Percentiles rank a stretch among this genome's conserved stretches.
These are phyloP conservation scores for Alternaria triticina DNA, from an alignment of 2,329 filamentous ascomycete species.

Conservation along the genomic window DNA sequence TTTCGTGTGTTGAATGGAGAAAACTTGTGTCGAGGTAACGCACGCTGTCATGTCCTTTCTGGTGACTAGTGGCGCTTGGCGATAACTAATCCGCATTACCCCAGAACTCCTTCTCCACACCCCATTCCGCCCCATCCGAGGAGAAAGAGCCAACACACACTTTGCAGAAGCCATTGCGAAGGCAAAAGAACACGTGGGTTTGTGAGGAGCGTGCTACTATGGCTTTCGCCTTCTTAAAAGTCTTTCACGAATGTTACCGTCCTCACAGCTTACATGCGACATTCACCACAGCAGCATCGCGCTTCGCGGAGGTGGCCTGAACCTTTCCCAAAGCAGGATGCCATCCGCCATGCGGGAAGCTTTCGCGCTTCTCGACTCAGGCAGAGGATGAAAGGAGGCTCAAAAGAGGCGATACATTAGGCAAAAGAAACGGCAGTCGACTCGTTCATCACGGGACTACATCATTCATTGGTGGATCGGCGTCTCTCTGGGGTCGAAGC, in stretches of 20 bases:
- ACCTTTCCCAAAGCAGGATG: constrained; percentile 9
- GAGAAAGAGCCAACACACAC: not conserved
- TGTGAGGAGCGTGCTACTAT: no score
- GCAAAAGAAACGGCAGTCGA: constrained; percentile 8
- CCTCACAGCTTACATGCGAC: not conserved
- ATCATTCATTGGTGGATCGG: constrained; percentile 16
- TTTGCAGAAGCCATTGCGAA: not conserved
- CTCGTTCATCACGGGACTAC: constrained; percentile 3
- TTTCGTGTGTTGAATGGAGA: not conserved
- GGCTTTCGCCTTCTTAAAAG: no score
- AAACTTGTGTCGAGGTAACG: not conserved
- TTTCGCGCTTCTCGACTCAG: constrained; percentile 1
- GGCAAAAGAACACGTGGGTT: not conserved
- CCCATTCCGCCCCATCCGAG: not conserved
- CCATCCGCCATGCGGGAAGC: constrained; percentile 5
- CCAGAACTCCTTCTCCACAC: constrained; percentile 14
- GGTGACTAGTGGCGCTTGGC: constrained; percentile 7
- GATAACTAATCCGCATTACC: constrained; percentile 11
- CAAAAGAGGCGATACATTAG: constrained; percentile 3
- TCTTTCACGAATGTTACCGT: not conserved
- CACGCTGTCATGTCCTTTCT: not conserved
- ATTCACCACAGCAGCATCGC: not conserved
- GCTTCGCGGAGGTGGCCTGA: not conserved
- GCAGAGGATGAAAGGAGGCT: not conserved
- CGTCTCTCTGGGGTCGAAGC: not conserved